phyloP scores from a whole-genome alignment of 345 rosid genomes.

The Salix caprea region DNA sequence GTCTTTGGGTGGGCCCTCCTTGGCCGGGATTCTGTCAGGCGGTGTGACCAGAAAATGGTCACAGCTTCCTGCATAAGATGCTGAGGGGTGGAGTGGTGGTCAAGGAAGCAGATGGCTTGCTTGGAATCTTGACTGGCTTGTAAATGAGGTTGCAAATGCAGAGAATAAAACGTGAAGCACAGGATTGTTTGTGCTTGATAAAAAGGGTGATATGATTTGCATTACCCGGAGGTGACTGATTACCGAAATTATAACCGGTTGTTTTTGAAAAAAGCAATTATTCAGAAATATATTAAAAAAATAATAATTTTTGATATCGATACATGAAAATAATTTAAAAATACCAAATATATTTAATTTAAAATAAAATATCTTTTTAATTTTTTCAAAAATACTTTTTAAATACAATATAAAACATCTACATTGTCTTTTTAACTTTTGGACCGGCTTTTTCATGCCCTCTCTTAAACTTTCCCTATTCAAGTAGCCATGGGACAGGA shows the following conservation, averaged over 20 bases:
- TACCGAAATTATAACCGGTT: no score
- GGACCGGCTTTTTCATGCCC: no score
- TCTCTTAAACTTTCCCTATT: no score
- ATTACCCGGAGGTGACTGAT: neutral
- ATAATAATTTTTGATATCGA: no score
- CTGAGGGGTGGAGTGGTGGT: slow-evolving; percentile 2
- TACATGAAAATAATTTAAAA: no score
- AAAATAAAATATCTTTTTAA: no score
- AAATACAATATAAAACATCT: no score
- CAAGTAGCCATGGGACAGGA: no score
- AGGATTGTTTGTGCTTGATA: neutral
- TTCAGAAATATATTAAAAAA: no score
- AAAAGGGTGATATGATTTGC: neutral
- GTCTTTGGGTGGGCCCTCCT: neutral
- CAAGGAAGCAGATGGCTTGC: neutral
- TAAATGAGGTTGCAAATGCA: neutral
- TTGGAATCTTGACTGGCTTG: slow-evolving; percentile 4
- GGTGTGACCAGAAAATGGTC: neutral
- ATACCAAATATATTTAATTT: rapidly evolving
- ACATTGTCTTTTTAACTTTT: no score
- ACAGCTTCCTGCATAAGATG: neutral
- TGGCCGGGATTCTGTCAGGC: neutral
- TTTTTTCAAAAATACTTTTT: no score
- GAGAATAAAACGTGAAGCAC: slow-evolving; percentile 7
- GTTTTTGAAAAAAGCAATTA: no score